Conservation (phyloP, 495 filamentous ascomycete genomes). For the Xanthoparmelia taractica region DNA sequence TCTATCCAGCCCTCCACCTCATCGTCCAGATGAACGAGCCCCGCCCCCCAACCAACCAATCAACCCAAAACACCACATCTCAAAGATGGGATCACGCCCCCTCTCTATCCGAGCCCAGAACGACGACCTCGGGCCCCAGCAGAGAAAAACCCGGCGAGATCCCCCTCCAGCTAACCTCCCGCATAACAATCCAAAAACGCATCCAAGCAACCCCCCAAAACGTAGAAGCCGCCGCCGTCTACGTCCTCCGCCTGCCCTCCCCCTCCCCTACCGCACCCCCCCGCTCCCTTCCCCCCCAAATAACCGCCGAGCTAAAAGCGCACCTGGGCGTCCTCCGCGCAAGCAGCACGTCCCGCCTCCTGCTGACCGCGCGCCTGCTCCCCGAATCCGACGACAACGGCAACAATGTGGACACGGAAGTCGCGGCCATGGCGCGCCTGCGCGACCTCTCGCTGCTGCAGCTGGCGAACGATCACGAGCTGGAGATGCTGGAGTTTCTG, state of each 20-base stretch:
- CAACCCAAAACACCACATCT: background rate
- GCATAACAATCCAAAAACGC: constrained; percentile 26
- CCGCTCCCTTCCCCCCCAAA: constrained; percentile 13
- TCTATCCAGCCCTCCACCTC: constrained; percentile 31
- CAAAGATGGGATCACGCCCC: background rate
- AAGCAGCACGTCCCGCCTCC: constrained; percentile 20
- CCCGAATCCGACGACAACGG: constrained; percentile 17
- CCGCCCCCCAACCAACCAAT: background rate
- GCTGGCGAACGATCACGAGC: background rate
- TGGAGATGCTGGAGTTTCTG: background rate
- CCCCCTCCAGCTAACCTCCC: background rate
- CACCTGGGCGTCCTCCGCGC: constrained; percentile 25
- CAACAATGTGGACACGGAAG: background rate
- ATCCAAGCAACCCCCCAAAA: constrained; percentile 24
- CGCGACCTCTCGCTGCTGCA: background rate
- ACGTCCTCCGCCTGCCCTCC: constrained; percentile 29
- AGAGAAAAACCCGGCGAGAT: background rate
- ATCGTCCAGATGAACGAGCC: background rate
- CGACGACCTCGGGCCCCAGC: background rate
- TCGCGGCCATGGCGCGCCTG: background rate
- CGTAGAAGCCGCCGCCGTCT: constrained; percentile 30
- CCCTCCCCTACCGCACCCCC: constrained; percentile 3
- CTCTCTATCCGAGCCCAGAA: background rate
- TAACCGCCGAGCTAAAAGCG: constrained; percentile 22
- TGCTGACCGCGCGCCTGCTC: constrained; percentile 23